phyloP scores from a whole-genome alignment of 1,284 basidiomycete species.

The Leccinum idahoense region DNA sequence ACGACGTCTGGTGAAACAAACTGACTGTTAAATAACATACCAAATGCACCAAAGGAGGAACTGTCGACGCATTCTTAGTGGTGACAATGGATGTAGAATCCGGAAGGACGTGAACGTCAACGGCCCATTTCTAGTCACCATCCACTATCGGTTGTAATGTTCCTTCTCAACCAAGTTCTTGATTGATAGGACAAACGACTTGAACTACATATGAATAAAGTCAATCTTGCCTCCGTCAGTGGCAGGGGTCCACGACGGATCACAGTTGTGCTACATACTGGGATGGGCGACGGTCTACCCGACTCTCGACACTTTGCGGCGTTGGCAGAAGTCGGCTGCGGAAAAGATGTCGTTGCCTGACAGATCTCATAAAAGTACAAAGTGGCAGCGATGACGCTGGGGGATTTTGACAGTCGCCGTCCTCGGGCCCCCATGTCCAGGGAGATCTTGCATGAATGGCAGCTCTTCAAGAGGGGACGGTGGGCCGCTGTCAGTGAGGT shows the following conservation, averaged over 20 bases:
- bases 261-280: neutral
- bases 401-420: neutral
- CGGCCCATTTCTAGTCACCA: neutral
- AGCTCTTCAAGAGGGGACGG: neutral
- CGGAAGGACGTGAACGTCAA: neutral
- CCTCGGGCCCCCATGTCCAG: neutral
- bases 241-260: neutral
- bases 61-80: neutral
- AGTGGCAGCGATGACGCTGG: neutral
- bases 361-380: neutral
- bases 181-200: neutral
- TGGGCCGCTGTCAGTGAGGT: neutral
- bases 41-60: neutral
- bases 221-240: neutral
- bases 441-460: neutral
- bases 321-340: neutral
- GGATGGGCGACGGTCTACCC: neutral
- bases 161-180: neutral
- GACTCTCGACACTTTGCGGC: neutral
- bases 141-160: no score
- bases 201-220: neutral
- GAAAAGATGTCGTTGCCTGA: neutral
- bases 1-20: neutral
- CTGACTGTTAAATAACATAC: neutral
- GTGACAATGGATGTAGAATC: neutral